phyloP scores from a whole-genome alignment of 139 green algal species.

The Limnomonas spitsbergensis region DNA sequence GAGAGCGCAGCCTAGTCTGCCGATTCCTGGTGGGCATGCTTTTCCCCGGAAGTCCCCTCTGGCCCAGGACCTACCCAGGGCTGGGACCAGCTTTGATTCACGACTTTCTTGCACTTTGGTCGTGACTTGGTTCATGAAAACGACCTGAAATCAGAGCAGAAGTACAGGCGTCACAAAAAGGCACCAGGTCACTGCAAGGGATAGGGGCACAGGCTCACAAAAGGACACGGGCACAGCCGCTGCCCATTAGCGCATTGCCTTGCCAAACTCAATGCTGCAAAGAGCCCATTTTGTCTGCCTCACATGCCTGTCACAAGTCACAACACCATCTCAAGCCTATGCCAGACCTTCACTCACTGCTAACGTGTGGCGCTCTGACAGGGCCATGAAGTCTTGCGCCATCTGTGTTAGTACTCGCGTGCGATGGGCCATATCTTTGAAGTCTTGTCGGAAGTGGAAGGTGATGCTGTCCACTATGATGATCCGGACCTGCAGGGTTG shows the following conservation, averaged over 20 bases:
- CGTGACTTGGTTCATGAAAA: slow-evolving; percentile 85
- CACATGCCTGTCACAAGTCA: not conserved
- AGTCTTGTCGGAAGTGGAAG: slow-evolving; percentile 88
- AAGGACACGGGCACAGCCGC: too few relatives aligned
- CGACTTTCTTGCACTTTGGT: slow-evolving; percentile 56
- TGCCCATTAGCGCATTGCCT: not conserved
- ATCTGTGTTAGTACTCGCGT: slow-evolving; percentile 72
- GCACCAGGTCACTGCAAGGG: not conserved
- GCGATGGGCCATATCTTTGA: slow-evolving; percentile 70
- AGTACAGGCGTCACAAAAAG: not conserved
- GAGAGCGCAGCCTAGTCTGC: too few relatives aligned
- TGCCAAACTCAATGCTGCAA: not conserved
- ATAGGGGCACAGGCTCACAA: not conserved
- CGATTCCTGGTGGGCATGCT: too few relatives aligned
- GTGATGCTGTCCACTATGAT: slow-evolving; percentile 87
- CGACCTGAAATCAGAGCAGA: slow-evolving; percentile 47
- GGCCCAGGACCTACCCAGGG: slow-evolving; percentile 57
- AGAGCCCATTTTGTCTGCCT: not conserved
- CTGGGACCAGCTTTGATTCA: slow-evolving; percentile 55
- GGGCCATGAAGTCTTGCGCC: slow-evolving; percentile 70
- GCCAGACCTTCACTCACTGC: slow-evolving; percentile 51
- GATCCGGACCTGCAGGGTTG: slow-evolving; percentile 59
- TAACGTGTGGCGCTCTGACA: slow-evolving; percentile 65
- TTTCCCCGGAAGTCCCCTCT: too few relatives aligned
- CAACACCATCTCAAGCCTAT: too few relatives aligned